Conservation (phyloP, 1,284 basidiomycete species). For the Peniophora sp. region DNA sequence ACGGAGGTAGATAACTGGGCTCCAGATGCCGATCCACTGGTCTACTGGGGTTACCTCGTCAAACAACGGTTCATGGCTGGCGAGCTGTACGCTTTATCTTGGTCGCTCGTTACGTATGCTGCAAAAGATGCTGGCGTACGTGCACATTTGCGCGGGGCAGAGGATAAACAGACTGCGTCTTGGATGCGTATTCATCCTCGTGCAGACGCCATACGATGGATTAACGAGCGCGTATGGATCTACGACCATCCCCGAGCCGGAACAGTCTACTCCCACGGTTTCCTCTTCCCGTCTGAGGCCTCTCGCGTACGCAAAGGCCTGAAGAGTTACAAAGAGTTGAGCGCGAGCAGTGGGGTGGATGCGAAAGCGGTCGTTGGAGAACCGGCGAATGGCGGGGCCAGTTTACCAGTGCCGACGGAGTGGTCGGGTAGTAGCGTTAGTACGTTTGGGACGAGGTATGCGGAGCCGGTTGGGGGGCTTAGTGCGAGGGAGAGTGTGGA, state of each 20-base stretch:
- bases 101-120: slow-evolving; percentile 86
- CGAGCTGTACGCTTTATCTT: slow-evolving; percentile 89
- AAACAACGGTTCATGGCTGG: slow-evolving; percentile 96
- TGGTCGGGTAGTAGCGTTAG: slow-evolving; percentile 85
- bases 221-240: slow-evolving; percentile 92
- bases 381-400: too few relatives aligned
- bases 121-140: slow-evolving; percentile 68
- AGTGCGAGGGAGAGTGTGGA: slow-evolving; percentile 75
- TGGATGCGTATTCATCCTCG: slow-evolving; percentile 92
- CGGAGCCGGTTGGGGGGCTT: slow-evolving; percentile 60
- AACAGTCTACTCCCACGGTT: slow-evolving; percentile 95
- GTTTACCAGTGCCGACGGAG: slow-evolving; percentile 31
- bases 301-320: slow-evolving; percentile 52
- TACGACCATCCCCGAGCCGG: slow-evolving; percentile 94
- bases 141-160: slow-evolving; percentile 71
- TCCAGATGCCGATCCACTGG: slow-evolving; percentile 49
- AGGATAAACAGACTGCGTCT: slow-evolving; percentile 92
- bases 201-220: slow-evolving; percentile 77
- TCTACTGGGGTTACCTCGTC: slow-evolving; percentile 95
- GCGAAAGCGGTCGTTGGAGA: background rate
- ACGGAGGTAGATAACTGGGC: background rate
- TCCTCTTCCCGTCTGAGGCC: slow-evolving; percentile 91
- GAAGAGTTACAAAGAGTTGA: slow-evolving; percentile 9
- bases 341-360: background rate
- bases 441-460: slow-evolving; percentile 78